Base-by-base conservation (phyloP, 306 rosid species). In the Ceratonia siliqua region DNA sequence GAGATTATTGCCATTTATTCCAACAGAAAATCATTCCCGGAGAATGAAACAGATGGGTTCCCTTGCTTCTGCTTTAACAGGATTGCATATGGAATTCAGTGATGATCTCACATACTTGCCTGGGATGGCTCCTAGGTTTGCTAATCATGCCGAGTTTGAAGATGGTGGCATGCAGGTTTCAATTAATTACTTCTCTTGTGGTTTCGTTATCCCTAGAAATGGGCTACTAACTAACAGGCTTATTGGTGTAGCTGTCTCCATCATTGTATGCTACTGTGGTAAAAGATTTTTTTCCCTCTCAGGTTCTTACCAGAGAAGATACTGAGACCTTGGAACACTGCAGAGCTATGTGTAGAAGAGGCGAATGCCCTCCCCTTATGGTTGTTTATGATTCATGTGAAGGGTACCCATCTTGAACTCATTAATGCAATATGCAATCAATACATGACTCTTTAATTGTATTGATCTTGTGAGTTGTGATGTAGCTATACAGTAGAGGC, bases 141-240 rank as follows among this genome's bases (percentile, higher is more conserved):
- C 93, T 2, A 92, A 92, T 73, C 85, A 33, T 62, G 80, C 97
- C 59, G 39, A 41, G 27, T 81, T 83, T 41, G 97, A 92, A 81
- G 53, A 74, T 10, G 96, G 96, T 50, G 97, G 96, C 84, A 92
- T 92, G 91, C 97, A 92, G 97, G 97, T 92, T 66, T 80, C 68
- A 72, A 46, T 50, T 76, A 21, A 58, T 28, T n/a, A 65, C n/a
- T 53, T 59, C 18, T 72, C 59, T 66, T 77, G n/a, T 43, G 65
- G 62, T 55, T 13, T 68, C 55, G 28, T 28, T 36, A 62, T 25
- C 20, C 54, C 46, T 54, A 22, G 61, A 77, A 76, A 43, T 72
- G 39, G 62, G 21, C 41, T 55, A 36, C 76, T 55, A 22, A 55
- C 56, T 24, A 64, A 30, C 45, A 14, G 48, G 69, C 62, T 79